These are phyloP conservation scores for Calvatia gigantea DNA, from an alignment of 768 basidiomycete genomes.

Conservation along the genomic window DNA sequence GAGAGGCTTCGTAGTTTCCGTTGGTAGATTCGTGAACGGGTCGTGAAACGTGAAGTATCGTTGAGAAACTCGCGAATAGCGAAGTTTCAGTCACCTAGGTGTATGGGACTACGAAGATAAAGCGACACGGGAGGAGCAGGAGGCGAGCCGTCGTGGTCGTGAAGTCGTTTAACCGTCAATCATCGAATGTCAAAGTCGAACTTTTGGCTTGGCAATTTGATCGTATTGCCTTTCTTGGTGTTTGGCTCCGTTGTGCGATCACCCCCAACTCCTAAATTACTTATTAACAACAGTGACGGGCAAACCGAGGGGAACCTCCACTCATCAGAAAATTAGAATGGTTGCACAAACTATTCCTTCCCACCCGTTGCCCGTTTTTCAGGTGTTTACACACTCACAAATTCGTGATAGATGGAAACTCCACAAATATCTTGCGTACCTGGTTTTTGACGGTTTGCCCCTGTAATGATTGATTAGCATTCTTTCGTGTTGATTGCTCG, in stretches of 20 bases:
- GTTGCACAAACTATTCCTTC: too few relatives aligned
- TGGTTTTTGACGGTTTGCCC: too few relatives aligned
- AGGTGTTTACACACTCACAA: too few relatives aligned
- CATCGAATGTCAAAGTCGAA: conserved; percentile 3
- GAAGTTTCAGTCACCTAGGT: neutral
- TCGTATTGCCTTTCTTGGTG: neutral
- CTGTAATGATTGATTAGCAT: too few relatives aligned
- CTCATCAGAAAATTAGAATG: too few relatives aligned
- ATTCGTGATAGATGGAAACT: too few relatives aligned
- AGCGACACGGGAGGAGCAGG: neutral
- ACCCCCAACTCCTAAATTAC: neutral
- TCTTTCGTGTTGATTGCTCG: too few relatives aligned
- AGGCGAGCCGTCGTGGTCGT: conserved; percentile 3
- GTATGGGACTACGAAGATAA: neutral
- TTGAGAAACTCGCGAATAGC: neutral
- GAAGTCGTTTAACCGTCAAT: conserved; percentile 10
- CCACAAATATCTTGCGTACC: too few relatives aligned
- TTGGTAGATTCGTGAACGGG: conserved; percentile 10
- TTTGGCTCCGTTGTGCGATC: conserved; percentile 8
- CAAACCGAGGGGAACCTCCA: too few relatives aligned
- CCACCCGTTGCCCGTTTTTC: too few relatives aligned
- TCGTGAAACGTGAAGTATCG: conserved; percentile 1
- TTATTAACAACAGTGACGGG: too few relatives aligned
- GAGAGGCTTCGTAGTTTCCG: conserved; percentile 18
- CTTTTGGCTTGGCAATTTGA: conserved; percentile 2